Evolutionary conservation across 345 rosid genomes (phyloP), one percentile per base, ranked within the genome.

Genomic region (Raphanus sativus): DNA sequence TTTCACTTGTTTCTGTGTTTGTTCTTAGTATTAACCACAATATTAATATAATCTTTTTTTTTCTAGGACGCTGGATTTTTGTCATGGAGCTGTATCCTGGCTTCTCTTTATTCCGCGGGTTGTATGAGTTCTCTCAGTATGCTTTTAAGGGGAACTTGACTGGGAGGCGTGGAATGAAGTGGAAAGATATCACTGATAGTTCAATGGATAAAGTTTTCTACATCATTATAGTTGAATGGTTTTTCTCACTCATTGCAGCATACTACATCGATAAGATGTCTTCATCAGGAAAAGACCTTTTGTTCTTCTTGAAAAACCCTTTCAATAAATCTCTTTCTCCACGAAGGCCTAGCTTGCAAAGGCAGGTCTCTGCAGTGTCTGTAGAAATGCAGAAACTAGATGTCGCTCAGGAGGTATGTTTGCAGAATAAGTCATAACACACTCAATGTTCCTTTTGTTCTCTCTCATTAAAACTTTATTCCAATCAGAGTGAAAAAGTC

Each of bases 21-120:
- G 13, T 71, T 33, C 50, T 36, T 33, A 61, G 40, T 26, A 33
- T 60, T 56, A 56, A 24, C 58, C 25, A 78, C 72, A 16, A 11
- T 32, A 28, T 15, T 30, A 55, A 59, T 58, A 21, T 30, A 24
- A 29, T 32, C 42, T 76, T 45, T 73, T 16, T 28, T 1, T 85
- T 10, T 10, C 60, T 65, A 94, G 98, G 88, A 75, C 75, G 75
- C 26, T 88, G 93, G 97, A 81, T 92, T 68, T 67, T 79, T 52
- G 70, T 80, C n/a, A 33, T 94, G 88, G 95, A 94, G 87, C 38
- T 94, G 54, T 94, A 82, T 83, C 98, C 98, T 25, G 97, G 98
- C 50, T 94, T 92, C 62, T 74, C 97, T 73, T 73, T 94, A 17
- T 90, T 68, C 56, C 98, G 98, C 54, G 98, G 98, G 13, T 65